These are phyloP conservation scores for Phaeodactylum tricornutum DNA, from an alignment of 108 stramenopile species.

Conservation along the genomic window DNA sequence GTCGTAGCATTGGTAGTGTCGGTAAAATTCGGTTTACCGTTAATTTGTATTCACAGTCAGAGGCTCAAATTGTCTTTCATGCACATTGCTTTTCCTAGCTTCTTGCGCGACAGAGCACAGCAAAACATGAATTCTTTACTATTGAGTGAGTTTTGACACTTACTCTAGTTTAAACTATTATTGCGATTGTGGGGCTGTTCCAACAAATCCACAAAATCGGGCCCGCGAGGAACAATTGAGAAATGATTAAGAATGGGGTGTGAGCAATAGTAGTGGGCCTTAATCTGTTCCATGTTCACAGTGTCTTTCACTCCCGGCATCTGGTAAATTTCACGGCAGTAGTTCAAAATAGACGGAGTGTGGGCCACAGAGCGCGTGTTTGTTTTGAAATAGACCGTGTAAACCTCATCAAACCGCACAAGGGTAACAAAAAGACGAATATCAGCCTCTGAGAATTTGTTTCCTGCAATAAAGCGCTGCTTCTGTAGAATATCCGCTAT, in stretches of 20 bases:
- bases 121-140: not conserved
- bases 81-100: too few species aligned
- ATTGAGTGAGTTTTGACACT: not conserved
- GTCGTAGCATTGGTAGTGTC: too few species aligned
- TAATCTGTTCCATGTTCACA: slow-evolving; percentile 87
- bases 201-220: slow-evolving; percentile 19
- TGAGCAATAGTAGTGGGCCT: slow-evolving; percentile 78
- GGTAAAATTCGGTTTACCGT: too few species aligned
- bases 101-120: not conserved
- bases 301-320: slow-evolving; percentile 64
- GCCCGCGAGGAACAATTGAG: slow-evolving; percentile 44
- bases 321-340: slow-evolving; percentile 82
- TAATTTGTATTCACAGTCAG: too few species aligned
- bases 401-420: slow-evolving; percentile 86
- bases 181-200: slow-evolving; percentile 25
- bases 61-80: not conserved
- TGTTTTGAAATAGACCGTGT: slow-evolving; percentile 91
- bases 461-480: slow-evolving; percentile 59
- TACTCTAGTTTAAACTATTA: not conserved
- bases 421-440: slow-evolving; percentile 85
- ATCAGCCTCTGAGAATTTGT: slow-evolving; percentile 79
- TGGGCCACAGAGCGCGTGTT: slow-evolving; percentile 52
- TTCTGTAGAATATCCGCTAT: slow-evolving; percentile 49
- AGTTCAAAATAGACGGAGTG: slow-evolving; percentile 70
- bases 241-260: slow-evolving; percentile 48